These are phyloP conservation scores for Gardenia jasminoides DNA, from an alignment of 257 asterid genomes.

Conservation along the genomic window DNA sequence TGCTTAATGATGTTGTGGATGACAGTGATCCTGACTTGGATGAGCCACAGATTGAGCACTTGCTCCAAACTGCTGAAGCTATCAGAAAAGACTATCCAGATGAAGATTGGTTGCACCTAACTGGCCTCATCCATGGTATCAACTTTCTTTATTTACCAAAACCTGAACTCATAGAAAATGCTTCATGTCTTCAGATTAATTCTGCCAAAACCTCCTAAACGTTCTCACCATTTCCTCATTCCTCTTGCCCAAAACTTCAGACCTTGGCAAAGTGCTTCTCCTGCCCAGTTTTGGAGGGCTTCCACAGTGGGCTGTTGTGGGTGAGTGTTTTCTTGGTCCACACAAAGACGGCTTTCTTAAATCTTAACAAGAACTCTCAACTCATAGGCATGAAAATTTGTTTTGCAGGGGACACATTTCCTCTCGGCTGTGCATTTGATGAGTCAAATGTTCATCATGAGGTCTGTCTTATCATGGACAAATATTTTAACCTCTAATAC, in stretches of 20 bases:
- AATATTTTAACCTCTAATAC: too few relatives aligned
- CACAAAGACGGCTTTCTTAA: neutral
- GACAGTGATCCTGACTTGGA: constrained; percentile 53
- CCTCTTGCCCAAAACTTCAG: constrained; percentile 8
- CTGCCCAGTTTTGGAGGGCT: constrained; percentile 44
- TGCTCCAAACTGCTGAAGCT: constrained; percentile 48
- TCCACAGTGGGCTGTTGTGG: constrained; percentile 52
- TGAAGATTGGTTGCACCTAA: constrained; percentile 51
- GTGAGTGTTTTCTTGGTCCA: constrained; percentile 9
- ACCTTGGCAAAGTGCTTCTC: constrained; percentile 45
- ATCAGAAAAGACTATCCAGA: constrained; percentile 44
- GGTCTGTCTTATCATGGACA: constrained; percentile 20
- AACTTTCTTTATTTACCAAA: neutral
- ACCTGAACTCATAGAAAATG: neutral
- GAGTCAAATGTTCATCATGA: constrained; percentile 41
- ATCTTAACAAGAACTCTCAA: neutral
- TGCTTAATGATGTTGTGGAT: constrained; percentile 41
- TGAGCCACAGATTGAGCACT: constrained; percentile 48
- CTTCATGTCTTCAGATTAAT: neutral
- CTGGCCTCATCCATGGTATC: constrained; percentile 44
- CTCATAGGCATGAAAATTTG: neutral
- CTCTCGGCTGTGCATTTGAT: constrained; percentile 53
- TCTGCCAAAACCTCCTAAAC: neutral
- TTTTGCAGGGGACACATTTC: constrained; percentile 42
- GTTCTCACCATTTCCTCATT: neutral